Evolutionary conservation across 805 yeast species (phyloP).

Genomic region (Metschnikowia similis): DNA sequence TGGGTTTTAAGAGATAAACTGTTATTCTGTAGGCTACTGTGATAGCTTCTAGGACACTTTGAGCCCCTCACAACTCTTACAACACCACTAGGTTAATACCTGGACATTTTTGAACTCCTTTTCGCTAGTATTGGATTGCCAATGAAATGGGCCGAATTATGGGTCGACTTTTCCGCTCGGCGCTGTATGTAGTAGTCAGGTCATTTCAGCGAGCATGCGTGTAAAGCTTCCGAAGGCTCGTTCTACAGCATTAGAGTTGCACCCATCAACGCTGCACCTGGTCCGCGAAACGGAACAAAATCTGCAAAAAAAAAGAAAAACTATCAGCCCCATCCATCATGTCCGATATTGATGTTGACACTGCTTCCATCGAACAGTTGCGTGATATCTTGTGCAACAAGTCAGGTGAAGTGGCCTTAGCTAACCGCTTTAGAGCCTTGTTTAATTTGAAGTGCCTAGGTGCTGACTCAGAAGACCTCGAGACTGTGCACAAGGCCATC

Average conservation of each 20-base stretch:
- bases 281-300: constrained; percentile 6
- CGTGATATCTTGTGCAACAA: constrained; percentile 68
- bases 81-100: too few species aligned
- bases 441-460: constrained; percentile 88
- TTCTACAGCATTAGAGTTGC: not conserved
- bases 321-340: constrained; percentile 11
- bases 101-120: too few species aligned
- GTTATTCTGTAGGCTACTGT: too few species aligned
- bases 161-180: not conserved
- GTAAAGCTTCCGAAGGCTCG: not conserved
- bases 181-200: not conserved
- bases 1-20: too few species aligned
- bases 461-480: constrained; percentile 54
- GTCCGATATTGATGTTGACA: constrained; percentile 37
- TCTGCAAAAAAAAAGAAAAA: constrained; percentile 3
- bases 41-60: too few species aligned
- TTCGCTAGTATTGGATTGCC: too few species aligned
- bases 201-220: not conserved
- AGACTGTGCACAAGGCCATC: constrained; percentile 62
- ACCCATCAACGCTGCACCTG: constrained; percentile 2
- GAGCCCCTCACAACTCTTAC: too few species aligned
- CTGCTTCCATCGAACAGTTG: constrained; percentile 54
- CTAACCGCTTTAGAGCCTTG: constrained; percentile 88
- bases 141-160: too few species aligned
- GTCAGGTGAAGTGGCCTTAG: constrained; percentile 66